These are phyloP conservation scores for maize (Zea mays) DNA, from an alignment of 176 grass and related monocot species.

Conservation along the genomic window DNA sequence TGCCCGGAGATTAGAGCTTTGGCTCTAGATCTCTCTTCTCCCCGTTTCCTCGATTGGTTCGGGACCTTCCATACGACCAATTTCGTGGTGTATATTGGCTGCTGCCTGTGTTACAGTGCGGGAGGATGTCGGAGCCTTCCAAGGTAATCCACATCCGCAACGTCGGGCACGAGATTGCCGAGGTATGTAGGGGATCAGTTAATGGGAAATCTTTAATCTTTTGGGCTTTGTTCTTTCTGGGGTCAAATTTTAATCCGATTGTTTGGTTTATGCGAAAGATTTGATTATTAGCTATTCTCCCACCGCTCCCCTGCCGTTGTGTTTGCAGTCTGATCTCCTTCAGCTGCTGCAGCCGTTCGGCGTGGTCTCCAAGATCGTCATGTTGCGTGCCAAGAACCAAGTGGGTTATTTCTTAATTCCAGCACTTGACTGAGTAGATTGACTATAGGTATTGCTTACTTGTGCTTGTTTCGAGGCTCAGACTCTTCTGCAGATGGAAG, in stretches of 20 bases:
- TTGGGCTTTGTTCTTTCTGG: neutral
- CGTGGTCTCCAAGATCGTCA: conserved; percentile 65
- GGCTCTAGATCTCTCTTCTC: conserved; percentile 21
- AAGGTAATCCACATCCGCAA: conserved; percentile 98
- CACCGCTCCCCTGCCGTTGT: neutral
- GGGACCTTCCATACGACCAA: neutral
- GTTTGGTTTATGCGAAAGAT: neutral
- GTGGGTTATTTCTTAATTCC: conserved; percentile 34
- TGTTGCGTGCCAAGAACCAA: conserved; percentile 96
- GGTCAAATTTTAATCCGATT: neutral
- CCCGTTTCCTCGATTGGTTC: neutral
- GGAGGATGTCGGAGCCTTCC: conserved; percentile 84
- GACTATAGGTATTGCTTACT: conserved; percentile 7
- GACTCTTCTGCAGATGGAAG: conserved; percentile 97
- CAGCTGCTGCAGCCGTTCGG: conserved; percentile 95
- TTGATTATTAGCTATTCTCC: neutral
- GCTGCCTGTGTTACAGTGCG: conserved; percentile 7
- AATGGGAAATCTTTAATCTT: conserved; percentile 24
- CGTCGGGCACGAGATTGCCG: conserved; percentile 88
- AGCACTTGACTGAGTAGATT: neutral
- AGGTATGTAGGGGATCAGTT: conserved; percentile 45
- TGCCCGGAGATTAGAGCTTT: neutral
- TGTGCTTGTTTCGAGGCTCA: conserved; percentile 12
- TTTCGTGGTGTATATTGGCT: neutral
- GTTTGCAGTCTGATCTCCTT: conserved; percentile 68